Evolutionary conservation across 2,329 filamentous ascomycete species (phyloP).

Genomic region (Xylariaceae sp.): DNA sequence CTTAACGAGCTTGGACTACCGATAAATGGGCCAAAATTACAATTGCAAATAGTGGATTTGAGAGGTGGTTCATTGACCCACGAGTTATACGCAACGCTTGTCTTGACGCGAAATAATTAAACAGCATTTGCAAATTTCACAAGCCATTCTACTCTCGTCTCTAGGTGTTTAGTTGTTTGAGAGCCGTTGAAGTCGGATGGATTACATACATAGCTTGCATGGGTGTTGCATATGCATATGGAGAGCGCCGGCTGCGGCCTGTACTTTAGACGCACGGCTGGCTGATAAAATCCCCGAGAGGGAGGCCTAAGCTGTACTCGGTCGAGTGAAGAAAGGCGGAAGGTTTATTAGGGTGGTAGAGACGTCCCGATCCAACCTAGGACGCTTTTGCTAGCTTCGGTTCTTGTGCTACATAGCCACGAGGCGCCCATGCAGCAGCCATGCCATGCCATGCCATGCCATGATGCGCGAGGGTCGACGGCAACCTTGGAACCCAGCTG

Average conservation of each 20-base stretch:
- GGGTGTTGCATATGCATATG: neutral
- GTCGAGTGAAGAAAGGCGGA: neutral
- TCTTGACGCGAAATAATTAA: neutral
- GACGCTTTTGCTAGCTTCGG: conserved; percentile 14
- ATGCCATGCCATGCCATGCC: too few species aligned
- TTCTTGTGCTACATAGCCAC: conserved; percentile 31
- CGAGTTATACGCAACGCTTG: neutral
- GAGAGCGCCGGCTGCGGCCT: neutral
- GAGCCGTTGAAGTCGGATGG: neutral
- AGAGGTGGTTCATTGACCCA: neutral
- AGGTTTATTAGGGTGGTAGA: neutral
- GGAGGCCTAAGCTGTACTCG: neutral
- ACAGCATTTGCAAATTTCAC: neutral
- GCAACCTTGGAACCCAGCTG: too few species aligned
- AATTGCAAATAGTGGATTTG: neutral
- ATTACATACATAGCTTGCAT: neutral
- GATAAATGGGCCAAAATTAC: neutral
- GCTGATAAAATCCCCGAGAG: neutral
- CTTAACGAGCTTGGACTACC: neutral
- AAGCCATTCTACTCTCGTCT: too few species aligned
- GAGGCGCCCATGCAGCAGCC: conserved; percentile 24
- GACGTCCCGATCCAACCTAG: conserved; percentile 21
- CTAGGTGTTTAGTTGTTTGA: too few species aligned
- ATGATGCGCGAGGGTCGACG: neutral
- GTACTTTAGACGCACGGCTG: neutral